Base-by-base conservation (phyloP, 129 eudicot genomes). In the Solidago caesia region DNA sequence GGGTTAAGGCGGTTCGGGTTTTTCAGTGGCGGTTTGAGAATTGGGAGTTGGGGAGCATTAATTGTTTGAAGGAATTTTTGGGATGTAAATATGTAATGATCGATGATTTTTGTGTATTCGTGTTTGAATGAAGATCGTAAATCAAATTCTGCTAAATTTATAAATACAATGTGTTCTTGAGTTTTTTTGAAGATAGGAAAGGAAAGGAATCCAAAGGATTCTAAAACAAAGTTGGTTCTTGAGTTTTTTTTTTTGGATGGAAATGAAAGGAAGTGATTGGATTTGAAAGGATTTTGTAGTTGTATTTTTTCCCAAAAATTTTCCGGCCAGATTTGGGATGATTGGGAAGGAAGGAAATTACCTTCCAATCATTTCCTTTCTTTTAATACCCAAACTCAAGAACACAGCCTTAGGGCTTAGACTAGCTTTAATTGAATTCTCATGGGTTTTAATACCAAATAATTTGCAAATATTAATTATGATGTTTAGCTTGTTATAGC, bases 1-100 rank as follows among this genome's bases (percentile, higher is more conserved):
- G 78, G 63, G 49, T 63, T 25, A 51, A 11, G 70, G 26, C 52
- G 71, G 70, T n/a, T 74, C 55, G 43, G 53, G 67, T 63, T 29
- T 46, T 56, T 6, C 4, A 10, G 4, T 6, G 39, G 15, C 42
- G 49, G 63, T 39, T 51, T 70, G n/a, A 29, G 2, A 44, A 42
- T 59, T 72, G 44, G 44, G 45, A 10, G 44, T 58, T 10, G 52
- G 52, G 64, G 21, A 33, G 39, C 39, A 11, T 56, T 57, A 21
- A 43, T 27, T 60, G n/a, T 8, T 25, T 66, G 16, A 56, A 8
- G 4, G 56, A 49, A 29, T 41, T 33, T 33, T 33, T 33, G 39
- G 39, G 39, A 33, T 33, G 39, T n/a, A n/a, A 12, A 62, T 26
- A 4, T 71, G 6, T 0, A 25, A 72, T 73, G 70, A 47, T 7